Evolutionary conservation across 805 yeast genomes (phyloP).

Genomic region (Yarrowia sp.): DNA sequence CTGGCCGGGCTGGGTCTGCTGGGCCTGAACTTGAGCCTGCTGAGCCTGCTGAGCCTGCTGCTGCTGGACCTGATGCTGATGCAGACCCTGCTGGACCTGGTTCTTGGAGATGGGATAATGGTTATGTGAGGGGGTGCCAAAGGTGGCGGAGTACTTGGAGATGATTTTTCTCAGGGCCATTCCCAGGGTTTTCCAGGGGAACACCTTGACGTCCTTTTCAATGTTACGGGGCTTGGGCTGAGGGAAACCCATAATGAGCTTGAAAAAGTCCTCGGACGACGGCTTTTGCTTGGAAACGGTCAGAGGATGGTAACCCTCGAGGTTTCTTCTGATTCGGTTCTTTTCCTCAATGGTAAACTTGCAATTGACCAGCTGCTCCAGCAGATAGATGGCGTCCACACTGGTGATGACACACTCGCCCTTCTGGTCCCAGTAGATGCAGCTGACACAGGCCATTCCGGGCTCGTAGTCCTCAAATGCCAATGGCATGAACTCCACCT

Average conservation of each 20-base stretch:
- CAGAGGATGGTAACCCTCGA: constrained; percentile 59
- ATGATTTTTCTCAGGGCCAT: constrained; percentile 56
- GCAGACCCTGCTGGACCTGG: constrained; percentile 9
- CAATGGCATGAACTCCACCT: constrained; percentile 43
- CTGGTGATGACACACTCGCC: constrained; percentile 55
- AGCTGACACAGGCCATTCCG: constrained; percentile 50
- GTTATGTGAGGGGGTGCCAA: constrained; percentile 5
- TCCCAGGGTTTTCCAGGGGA: constrained; percentile 53
- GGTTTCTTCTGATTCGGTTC: constrained; percentile 62
- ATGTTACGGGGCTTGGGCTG: constrained; percentile 66
- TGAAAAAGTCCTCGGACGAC: constrained; percentile 42
- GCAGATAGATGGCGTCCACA: constrained; percentile 56
- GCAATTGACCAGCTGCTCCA: constrained; percentile 53
- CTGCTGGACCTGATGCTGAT: constrained; percentile 2
- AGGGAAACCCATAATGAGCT: constrained; percentile 56
- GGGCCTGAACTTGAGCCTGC: neutral
- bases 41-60: neutral
- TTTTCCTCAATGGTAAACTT: constrained; percentile 65
- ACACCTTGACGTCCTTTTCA: constrained; percentile 67
- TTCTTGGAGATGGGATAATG: constrained; percentile 18
- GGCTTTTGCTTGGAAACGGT: constrained; percentile 52
- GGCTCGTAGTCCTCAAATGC: constrained; percentile 40
- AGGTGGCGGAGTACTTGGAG: constrained; percentile 48
- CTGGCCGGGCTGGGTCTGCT: neutral
- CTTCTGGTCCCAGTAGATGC: constrained; percentile 55